Conservation (phyloP, 225 moss, liverwort and hornwort species). For the Polytrichum formosum region DNA sequence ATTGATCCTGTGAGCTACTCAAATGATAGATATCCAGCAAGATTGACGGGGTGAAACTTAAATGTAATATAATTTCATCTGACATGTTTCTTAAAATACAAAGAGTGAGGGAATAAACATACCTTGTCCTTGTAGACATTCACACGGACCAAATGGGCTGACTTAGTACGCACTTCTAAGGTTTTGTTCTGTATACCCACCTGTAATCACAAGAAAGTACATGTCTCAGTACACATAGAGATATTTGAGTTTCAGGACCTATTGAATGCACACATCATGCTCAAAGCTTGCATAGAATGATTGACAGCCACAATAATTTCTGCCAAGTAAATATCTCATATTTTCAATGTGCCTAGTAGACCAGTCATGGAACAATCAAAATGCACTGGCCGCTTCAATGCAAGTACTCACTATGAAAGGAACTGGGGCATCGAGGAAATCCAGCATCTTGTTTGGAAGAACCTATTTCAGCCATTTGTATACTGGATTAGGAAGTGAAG, state of each 20-base stretch:
- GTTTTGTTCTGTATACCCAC: constrained; percentile 93
- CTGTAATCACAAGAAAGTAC: constrained; percentile 33
- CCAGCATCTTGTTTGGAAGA: constrained; percentile 89
- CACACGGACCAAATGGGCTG: constrained; percentile 75
- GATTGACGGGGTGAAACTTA: background rate
- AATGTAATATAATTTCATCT: too few relatives aligned
- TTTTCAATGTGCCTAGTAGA: too few relatives aligned
- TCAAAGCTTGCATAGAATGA: too few relatives aligned
- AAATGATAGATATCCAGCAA: too few relatives aligned
- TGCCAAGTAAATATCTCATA: too few relatives aligned
- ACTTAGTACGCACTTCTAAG: constrained; percentile 75
- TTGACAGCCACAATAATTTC: too few relatives aligned
- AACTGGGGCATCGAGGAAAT: constrained; percentile 97
- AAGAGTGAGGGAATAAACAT: background rate
- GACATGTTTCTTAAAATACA: too few relatives aligned
- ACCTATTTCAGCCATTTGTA: constrained; percentile 44
- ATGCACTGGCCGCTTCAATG: background rate
- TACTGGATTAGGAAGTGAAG: background rate
- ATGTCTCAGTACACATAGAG: too few relatives aligned
- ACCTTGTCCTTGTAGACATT: constrained; percentile 97
- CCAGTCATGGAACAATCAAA: background rate
- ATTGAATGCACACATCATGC: too few relatives aligned
- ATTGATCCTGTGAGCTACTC: background rate
- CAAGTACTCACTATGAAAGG: constrained; percentile 77
- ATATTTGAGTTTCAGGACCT: too few relatives aligned